Percentiles rank a stretch among this genome's conserved stretches.
phyloP scores from a whole-genome alignment of 139 green algal species.

The Mesotaenium endlicherianum region DNA sequence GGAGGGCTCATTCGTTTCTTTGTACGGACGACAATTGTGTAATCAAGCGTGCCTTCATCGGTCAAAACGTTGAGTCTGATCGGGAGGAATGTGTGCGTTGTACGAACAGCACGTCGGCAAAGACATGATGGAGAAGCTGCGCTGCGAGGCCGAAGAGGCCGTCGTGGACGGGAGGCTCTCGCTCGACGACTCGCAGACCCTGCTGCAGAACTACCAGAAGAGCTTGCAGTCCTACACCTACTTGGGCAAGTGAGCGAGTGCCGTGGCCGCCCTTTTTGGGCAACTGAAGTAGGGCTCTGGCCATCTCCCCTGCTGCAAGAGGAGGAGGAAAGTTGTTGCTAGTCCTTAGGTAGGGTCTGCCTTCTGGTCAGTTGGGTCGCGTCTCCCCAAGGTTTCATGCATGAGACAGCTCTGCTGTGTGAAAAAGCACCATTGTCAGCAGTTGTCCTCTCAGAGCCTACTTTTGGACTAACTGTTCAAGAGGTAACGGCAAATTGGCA shows the following conservation, averaged over 20 bases:
- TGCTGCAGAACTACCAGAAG: slow-evolving; percentile 31
- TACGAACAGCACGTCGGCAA: slow-evolving; percentile 21
- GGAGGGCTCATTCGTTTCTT: neutral
- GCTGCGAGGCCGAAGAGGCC: slow-evolving; percentile 19
- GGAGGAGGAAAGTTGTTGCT: too few relatives aligned
- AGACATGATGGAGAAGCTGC: slow-evolving; percentile 43
- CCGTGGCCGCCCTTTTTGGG: too few relatives aligned
- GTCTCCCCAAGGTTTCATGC: neutral
- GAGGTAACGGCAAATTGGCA: too few relatives aligned
- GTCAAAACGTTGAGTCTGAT: slow-evolving; percentile 2
- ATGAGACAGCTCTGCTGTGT: neutral
- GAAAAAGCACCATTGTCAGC: neutral
- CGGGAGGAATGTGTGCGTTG: neutral
- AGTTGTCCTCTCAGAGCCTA: neutral
- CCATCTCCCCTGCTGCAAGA: too few relatives aligned
- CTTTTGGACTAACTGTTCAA: too few relatives aligned
- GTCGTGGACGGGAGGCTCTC: slow-evolving; percentile 7
- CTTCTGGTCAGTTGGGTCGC: too few relatives aligned
- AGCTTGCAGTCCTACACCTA: slow-evolving; percentile 46
- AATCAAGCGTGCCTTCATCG: neutral
- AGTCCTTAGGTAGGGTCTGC: too few relatives aligned
- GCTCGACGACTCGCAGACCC: slow-evolving; percentile 20
- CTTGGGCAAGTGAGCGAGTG: slow-evolving; percentile 9
- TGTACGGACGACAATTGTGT: too few relatives aligned
- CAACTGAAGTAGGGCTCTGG: too few relatives aligned